These are phyloP conservation scores for Pleurotus djamor DNA, from an alignment of 768 basidiomycete species.

Conservation along the genomic window DNA sequence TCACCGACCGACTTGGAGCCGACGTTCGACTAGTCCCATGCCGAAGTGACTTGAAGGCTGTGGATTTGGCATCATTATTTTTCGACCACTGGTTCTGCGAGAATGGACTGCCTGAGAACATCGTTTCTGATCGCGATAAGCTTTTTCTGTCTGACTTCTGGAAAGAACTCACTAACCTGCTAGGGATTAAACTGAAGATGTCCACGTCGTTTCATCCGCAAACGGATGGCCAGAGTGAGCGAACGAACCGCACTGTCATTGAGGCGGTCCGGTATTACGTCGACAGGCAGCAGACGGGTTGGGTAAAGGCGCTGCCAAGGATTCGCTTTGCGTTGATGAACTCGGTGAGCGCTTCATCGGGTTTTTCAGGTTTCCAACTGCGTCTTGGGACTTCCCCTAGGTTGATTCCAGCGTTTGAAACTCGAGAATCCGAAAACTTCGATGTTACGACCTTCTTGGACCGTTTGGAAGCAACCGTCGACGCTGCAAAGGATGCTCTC, in stretches of 20 bases:
- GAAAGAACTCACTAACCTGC: conserved; percentile 20
- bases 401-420: conserved; percentile 18
- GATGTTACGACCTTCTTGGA: no score
- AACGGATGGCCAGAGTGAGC: conserved; percentile 33
- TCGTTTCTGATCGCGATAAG: conserved; percentile 29
- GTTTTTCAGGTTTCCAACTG: conserved; percentile 30
- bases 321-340: conserved; percentile 33
- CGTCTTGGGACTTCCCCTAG: conserved; percentile 17
- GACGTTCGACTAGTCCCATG: conserved; percentile 11
- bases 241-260: conserved; percentile 28
- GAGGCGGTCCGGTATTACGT: conserved; percentile 26
- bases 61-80: conserved; percentile 10
- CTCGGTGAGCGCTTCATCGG: conserved; percentile 25
- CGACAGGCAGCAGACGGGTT: conserved; percentile 25
- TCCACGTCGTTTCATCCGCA: conserved; percentile 35
- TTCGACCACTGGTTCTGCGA: conserved; percentile 25
- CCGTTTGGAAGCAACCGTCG: no score
- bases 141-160: conserved; percentile 25
- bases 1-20: conserved; percentile 13
- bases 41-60: neutral
- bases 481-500: no score
- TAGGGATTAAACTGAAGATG: conserved; percentile 26
- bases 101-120: conserved; percentile 24
- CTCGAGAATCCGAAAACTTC: no score
- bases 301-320: conserved; percentile 20